phyloP scores from a whole-genome alignment of 2,329 filamentous ascomycete species.

The Stachybotrys elegans region DNA sequence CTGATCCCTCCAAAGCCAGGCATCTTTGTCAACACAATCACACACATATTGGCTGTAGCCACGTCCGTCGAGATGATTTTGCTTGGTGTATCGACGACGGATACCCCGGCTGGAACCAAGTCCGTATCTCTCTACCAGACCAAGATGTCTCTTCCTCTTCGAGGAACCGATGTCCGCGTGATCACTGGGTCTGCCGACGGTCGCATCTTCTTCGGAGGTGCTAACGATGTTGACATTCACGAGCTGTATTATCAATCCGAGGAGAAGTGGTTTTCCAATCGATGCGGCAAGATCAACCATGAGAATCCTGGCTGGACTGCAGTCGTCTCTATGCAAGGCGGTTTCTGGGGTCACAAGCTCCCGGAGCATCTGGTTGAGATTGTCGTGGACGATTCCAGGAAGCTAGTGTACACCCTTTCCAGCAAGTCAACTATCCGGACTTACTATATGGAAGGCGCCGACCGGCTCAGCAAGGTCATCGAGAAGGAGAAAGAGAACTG shows the following conservation, averaged over 20 bases:
- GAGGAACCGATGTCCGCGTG: conserved; percentile 69
- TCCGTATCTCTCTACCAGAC: conserved; percentile 81
- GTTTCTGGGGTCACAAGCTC: conserved; percentile 44
- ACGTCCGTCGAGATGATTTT: conserved; percentile 81
- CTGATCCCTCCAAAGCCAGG: conserved; percentile 78
- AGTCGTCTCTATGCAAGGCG: conserved; percentile 48
- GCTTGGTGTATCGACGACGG: conserved; percentile 71
- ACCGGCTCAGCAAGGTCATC: conserved; percentile 58
- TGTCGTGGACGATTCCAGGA: conserved; percentile 81
- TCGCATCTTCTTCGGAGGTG: conserved; percentile 88
- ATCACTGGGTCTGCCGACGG: conserved; percentile 81
- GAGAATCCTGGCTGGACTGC: conserved; percentile 68
- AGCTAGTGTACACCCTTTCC: conserved; percentile 86
- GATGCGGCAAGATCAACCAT: conserved; percentile 85
- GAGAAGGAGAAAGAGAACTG: conserved; percentile 59
- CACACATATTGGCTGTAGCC: conserved; percentile 82
- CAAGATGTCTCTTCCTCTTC: conserved; percentile 73
- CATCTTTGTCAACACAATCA: conserved; percentile 83
- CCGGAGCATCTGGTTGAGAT: conserved; percentile 71
- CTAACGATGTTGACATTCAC: conserved; percentile 78
- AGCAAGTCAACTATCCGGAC: conserved; percentile 84
- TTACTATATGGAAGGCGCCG: conserved; percentile 72
- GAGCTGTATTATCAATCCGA: conserved; percentile 96
- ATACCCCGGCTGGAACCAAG: conserved; percentile 64
- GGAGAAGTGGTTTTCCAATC: conserved; percentile 91